These are phyloP conservation scores for Lactifluus subvellereus DNA, from an alignment of 768 basidiomycete species.

Conservation along the genomic window DNA sequence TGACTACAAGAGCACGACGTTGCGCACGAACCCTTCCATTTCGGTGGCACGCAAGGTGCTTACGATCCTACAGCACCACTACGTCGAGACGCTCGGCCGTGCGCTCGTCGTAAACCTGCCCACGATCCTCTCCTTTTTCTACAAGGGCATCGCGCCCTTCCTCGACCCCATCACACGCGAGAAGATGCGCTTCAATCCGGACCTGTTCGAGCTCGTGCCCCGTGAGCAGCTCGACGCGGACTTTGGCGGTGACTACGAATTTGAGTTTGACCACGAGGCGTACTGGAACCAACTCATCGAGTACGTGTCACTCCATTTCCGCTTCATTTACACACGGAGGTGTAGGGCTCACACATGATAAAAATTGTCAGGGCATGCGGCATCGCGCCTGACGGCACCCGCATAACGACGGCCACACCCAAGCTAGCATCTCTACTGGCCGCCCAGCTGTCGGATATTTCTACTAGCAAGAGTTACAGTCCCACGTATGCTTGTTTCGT, in stretches of 20 bases:
- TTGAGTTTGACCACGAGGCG: conserved; percentile 61
- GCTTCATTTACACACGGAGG: neutral
- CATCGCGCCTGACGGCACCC: conserved; percentile 32
- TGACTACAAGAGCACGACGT: conserved; percentile 78
- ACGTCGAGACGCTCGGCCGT: conserved; percentile 81
- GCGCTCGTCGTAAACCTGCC: conserved; percentile 83
- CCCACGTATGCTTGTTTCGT: neutral
- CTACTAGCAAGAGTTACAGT: conserved; percentile 1
- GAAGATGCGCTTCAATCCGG: conserved; percentile 91
- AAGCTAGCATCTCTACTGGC: neutral
- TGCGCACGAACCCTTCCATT: conserved; percentile 80
- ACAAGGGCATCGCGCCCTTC: conserved; percentile 81
- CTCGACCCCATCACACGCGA: conserved; percentile 84
- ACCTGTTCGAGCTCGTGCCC: conserved; percentile 70
- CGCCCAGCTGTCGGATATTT: conserved; percentile 5
- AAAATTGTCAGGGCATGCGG: conserved; percentile 26
- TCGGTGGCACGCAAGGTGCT: conserved; percentile 73
- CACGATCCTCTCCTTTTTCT: conserved; percentile 65
- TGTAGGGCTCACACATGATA: neutral
- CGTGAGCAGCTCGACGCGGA: conserved; percentile 71
- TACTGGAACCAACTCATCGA: conserved; percentile 78
- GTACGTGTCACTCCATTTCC: conserved; percentile 36
- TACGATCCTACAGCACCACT: conserved; percentile 80
- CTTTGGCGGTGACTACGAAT: conserved; percentile 73
- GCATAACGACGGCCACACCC: conserved; percentile 4